Percentiles rank a stretch among this genome's conserved stretches.
These are phyloP conservation scores for Populus trichocarpa DNA, from an alignment of 441 rosid species.

Conservation along the genomic window DNA sequence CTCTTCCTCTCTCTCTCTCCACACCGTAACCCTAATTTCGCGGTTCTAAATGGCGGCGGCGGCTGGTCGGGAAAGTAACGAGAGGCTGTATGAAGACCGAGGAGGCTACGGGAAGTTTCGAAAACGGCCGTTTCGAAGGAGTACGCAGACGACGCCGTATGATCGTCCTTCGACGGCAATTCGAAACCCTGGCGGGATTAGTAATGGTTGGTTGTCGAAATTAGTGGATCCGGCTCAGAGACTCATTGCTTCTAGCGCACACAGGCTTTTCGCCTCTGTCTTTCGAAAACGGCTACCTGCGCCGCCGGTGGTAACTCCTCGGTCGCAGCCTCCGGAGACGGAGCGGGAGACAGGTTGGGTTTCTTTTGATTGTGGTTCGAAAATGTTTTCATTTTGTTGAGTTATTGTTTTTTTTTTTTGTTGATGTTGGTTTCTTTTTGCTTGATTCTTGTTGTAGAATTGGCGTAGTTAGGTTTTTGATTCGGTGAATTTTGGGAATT, in stretches of 20 bases:
- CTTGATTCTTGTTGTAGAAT: not conserved
- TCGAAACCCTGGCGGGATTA: conserved; percentile 33
- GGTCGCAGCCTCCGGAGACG: conserved; percentile 37
- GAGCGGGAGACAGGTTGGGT: conserved; percentile 57
- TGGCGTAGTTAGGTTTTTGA: not conserved
- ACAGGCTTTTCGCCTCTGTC: conserved; percentile 57
- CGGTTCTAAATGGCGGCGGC: conserved; percentile 53
- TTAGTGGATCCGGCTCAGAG: conserved; percentile 89
- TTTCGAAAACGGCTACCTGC: conserved; percentile 72
- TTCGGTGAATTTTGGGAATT: not conserved
- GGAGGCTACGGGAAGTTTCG: conserved; percentile 73
- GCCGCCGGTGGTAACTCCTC: conserved; percentile 8
- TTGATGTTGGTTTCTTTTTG: not conserved
- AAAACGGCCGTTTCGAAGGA: conserved; percentile 53
- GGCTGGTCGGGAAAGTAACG: conserved; percentile 46
- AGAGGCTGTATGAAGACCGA: conserved; percentile 47
- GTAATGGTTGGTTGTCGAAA: conserved; percentile 76
- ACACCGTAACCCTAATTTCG: conserved; percentile 7
- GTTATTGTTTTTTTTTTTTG: not conserved
- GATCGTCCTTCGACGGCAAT: conserved; percentile 59
- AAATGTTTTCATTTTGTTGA: not conserved
- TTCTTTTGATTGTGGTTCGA: not conserved
- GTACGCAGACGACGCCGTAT: conserved; percentile 59
- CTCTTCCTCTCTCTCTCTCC: not conserved
- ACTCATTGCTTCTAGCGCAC: conserved; percentile 69